Evolutionary conservation across 2,329 filamentous ascomycete species (phyloP), one percentile per base, ranked within the genome.

Genomic region (Fusarium proliferatum): DNA sequence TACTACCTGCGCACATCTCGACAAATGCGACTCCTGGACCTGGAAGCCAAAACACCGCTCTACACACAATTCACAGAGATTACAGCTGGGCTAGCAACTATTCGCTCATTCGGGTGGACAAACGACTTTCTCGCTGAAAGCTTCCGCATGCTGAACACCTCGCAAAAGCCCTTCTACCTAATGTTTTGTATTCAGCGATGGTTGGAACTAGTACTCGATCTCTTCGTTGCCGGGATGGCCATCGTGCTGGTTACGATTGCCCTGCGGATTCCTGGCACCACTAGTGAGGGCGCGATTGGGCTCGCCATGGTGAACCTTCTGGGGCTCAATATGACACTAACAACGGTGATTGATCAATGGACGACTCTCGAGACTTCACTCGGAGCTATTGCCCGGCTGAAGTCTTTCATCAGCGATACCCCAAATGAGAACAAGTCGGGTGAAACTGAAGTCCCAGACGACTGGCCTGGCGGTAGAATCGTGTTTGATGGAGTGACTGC

Each of bases 51-150:
- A 64, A 82, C 83, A 1, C 85, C 86, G 2, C 80, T 89, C 1
- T 88, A 86, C 72, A 85, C 86, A 1, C 85, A 88, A 46, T 88
- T 88, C 68, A 80, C 82, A 7, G 88, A 89, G 69, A 85, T 84
- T 2, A 75, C 88, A 0, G 79, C 81, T 9, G 87, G 87, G 0
- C 67, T 89, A 1, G 72, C 81, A 1, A 88, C 85, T 2, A 84
- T 89, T 45, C 85, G 87, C 13, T 84, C 87, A 0, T 88, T 87
- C 61, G 81, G 82, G 3, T 88, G 86, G 86, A 79, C 84, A 19
- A 67, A 73, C 12, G 77, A 78, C 3, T 82, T 83, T 51, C 72
- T 82, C 3, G 64, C 81, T 9, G 81, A 82, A 33, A 83, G 81
- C 21, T 78, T 80, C 11, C 62, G 67, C 3, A 75, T 83, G 5